Evolutionary conservation across 306 rosid genomes (phyloP), one percentile per base, ranked within the genome.

Genomic region (Prunus mongolica): DNA sequence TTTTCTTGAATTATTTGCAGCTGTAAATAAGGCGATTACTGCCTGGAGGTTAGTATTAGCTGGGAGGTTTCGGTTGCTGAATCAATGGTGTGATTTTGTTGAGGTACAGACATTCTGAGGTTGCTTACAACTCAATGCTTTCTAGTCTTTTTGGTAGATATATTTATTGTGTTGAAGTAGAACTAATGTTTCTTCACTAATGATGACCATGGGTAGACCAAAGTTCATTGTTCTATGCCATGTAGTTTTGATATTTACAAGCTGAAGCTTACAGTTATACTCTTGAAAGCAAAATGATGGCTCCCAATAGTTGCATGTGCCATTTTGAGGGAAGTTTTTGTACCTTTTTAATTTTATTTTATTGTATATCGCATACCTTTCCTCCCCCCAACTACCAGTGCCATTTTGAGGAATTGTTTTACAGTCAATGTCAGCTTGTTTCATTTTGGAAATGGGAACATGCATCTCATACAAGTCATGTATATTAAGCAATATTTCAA

Each of bases 81-180:
- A 80, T 74, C 96, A 81, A 56, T 96, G 98, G 98, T 96, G 98
- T 74, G 93, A 89, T 73, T 96, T 92, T 87, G 91, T 96, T 88
- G 93, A 92, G 99, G 99, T 96, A 88, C 45, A 28, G 16, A 61
- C 72, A 51, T 76, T 73, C 52, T 77, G 57, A 63, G n/a, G 60
- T 75, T 49, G 54, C 75, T 67, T 38, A 61, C 13, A 44, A 45
- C 51, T 73, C 62, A 47, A 60, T 77, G 54, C 41, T 58, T 74
- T 56, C 64, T 52, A 44, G 11, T 61, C 15, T 22, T 28, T 25
- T 47, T 65, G 30, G 12, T 52, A 24, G 16, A 20, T 68, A 15
- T 11, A 6, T 38, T 38, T 38, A 38, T 1, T 38, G 41, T 38
- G 44, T 38, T 1, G 44, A 38, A 38, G 44, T 7, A 1, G 50